Conservation (phyloP, 306 rosid species). For the Oxytropis ochrocephala region DNA sequence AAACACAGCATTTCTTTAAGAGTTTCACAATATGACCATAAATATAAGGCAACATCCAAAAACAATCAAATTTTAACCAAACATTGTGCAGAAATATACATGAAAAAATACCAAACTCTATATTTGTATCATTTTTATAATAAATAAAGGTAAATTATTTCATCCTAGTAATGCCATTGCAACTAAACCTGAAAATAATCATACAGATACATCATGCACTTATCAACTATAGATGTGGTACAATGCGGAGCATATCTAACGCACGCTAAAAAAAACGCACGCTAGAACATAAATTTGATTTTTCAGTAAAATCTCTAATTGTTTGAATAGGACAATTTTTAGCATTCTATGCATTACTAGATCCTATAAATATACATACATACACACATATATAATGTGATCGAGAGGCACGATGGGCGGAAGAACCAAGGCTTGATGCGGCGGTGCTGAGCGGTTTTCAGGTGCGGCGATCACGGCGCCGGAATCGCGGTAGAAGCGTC, state of each 20-base stretch:
- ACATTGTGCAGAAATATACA: neutral
- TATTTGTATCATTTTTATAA: neutral
- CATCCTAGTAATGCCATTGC: constrained; percentile 46
- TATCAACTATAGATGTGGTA: neutral
- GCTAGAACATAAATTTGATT: neutral
- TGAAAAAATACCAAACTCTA: neutral
- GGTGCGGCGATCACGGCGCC: no score
- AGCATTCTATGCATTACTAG: no score
- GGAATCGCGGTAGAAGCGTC: no score
- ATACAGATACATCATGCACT: neutral
- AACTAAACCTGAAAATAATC: constrained; percentile 28
- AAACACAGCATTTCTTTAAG: neutral
- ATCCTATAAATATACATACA: no score
- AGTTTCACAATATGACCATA: neutral
- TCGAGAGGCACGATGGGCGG: no score
- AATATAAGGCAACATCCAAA: neutral
- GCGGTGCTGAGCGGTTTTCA: no score
- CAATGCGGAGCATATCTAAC: neutral
- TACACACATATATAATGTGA: no score
- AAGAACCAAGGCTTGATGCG: no score
- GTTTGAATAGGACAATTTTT: no score
- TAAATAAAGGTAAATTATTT: constrained; percentile 52
- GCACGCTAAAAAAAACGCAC: no score
- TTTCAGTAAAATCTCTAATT: neutral
- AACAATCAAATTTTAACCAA: constrained; percentile 20